These are phyloP conservation scores for Xylariaceae sp. DNA, from an alignment of 2,329 filamentous ascomycete species.

Conservation along the genomic window DNA sequence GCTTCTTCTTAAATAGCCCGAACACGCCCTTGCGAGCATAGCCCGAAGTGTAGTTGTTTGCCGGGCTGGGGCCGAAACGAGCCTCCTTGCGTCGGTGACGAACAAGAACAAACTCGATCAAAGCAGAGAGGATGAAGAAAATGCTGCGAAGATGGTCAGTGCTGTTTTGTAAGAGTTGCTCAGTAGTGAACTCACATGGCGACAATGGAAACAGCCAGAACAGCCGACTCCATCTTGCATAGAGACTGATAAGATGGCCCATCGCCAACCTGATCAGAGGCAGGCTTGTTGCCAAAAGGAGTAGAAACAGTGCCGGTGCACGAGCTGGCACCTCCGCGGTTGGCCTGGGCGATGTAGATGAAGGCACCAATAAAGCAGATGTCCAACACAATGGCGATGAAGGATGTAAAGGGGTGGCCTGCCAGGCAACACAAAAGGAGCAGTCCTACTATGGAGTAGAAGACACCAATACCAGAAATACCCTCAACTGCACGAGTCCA, in stretches of 20 bases:
- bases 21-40: constrained; percentile 28
- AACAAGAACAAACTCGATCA: constrained; percentile 63
- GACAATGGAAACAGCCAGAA: constrained; percentile 73
- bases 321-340: constrained; percentile 60
- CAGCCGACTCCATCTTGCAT: constrained; percentile 73
- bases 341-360: constrained; percentile 76
- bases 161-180: not conserved
- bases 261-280: constrained; percentile 40
- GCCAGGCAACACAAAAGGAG: constrained; percentile 76
- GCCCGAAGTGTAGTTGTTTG: constrained; percentile 37
- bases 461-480: constrained; percentile 66
- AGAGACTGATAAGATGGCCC: constrained; percentile 47
- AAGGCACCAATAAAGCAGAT: constrained; percentile 71
- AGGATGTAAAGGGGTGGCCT: constrained; percentile 67
- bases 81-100: constrained; percentile 60
- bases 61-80: constrained; percentile 35
- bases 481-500: constrained; percentile 72
- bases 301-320: constrained; percentile 62
- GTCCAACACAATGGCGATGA: constrained; percentile 71
- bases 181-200: constrained; percentile 53
- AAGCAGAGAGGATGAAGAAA: constrained; percentile 70
- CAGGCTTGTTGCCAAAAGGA: constrained; percentile 62
- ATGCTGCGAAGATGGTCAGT: constrained; percentile 39
- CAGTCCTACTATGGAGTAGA: constrained; percentile 72
- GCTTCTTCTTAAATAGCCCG: constrained; percentile 26